Evolutionary conservation across 2,329 filamentous ascomycete species (phyloP).

Genomic region (Tolypocladium tundrense): DNA sequence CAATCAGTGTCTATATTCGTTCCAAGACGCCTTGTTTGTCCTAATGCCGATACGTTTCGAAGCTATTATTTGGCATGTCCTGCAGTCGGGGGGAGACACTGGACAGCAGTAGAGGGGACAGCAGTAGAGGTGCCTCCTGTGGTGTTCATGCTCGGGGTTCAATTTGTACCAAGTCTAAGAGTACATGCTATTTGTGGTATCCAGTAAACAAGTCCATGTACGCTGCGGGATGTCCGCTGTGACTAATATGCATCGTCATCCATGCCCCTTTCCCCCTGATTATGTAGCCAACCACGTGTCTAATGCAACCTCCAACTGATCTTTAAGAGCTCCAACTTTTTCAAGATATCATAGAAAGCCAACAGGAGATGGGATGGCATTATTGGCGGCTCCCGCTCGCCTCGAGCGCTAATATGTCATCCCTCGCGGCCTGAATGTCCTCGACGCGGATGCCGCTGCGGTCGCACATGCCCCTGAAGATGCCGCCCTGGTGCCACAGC

Average conservation of each 20-base stretch:
- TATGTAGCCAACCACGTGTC: neutral
- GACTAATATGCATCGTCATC: neutral
- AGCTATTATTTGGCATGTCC: neutral
- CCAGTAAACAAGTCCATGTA: neutral
- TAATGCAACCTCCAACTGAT: neutral
- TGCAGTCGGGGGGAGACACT: neutral
- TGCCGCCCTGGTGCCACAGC: slow-evolving; percentile 64
- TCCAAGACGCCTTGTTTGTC: neutral
- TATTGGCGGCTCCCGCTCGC: neutral
- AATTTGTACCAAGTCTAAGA: neutral
- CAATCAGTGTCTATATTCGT: neutral
- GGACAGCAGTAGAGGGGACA: neutral
- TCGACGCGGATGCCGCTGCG: slow-evolving; percentile 61
- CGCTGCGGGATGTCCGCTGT: neutral
- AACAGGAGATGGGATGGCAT: neutral
- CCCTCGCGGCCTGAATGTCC: slow-evolving; percentile 38
- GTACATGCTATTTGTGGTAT: neutral
- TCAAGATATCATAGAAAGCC: neutral
- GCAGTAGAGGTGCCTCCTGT: neutral
- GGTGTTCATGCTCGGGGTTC: neutral
- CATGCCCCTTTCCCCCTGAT: neutral
- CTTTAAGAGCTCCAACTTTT: neutral
- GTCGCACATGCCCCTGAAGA: slow-evolving; percentile 87
- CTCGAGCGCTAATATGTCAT: slow-evolving; percentile 17
- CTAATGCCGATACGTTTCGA: neutral